Evolutionary conservation across 2,329 filamentous ascomycete species (phyloP), one percentile per base, ranked within the genome.

Genomic region (Apiospora rasikravindrae): DNA sequence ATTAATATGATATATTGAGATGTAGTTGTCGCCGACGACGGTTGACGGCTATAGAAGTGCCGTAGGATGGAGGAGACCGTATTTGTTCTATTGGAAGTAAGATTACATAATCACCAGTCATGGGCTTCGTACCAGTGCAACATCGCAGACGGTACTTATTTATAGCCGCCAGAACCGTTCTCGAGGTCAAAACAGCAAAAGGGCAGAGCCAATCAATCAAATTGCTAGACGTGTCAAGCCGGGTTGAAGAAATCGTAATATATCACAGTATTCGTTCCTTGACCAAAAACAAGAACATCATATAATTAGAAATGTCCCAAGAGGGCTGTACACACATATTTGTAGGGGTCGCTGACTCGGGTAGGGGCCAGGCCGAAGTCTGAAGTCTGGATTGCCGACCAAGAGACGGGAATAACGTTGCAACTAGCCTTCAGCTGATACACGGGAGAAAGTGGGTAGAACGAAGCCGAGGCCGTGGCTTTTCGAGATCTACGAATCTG

Each of bases 371-470:
- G 57, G 19, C 57, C 57, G 57, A 40, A 64, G 57, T 40, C 53
- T 37, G 29, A 37, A 61, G 45, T 49, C 26, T 57, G 51, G 26
- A 26, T 1, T 22, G 51, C 33, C 57, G 57, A 40, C 22, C 16
- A 64, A 10, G 7, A 22, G 10, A 40, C 10, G 57, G 33, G 57
- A 64, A 64, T 64, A 64, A 64, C 57, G 57, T 64, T 64, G 33
- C 29, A 22, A 40, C 57, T 64, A 64, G 33, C 33, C 57, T 40
- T 14, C 22, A 64, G 22, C 57, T 64, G 57, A 64, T 64, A 64
- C 57, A 64, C 57, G 57, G 57, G 57, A 64, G 57, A 64, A 64
- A 40, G 33, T 64, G 57, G 57, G 57, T 37, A 40, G 29, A 33
- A 64, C 10, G 53, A 37, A 13, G 57, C 57, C 57, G 57, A 64